Evolutionary conservation across 306 rosid species (phyloP).

Genomic region (Castanea crenata): DNA sequence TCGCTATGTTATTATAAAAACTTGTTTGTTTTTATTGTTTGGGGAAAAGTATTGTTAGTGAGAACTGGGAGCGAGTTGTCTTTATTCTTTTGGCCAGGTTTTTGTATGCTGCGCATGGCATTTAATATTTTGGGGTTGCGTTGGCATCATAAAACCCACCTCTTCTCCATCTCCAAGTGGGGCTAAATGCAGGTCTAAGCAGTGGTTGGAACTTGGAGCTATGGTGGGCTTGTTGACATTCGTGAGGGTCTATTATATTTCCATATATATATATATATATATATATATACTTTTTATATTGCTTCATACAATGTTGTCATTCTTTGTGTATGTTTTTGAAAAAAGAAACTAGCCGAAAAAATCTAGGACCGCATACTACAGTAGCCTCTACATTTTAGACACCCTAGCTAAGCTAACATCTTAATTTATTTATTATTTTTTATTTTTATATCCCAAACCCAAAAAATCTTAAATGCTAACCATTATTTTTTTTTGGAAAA

Average conservation of each 20-base stretch:
- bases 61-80: slow-evolving; percentile 4
- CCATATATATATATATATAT: too few species aligned
- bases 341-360: too few species aligned
- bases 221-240: slow-evolving; percentile 33
- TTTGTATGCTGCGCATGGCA: slow-evolving; percentile 1
- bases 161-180: slow-evolving; percentile 37
- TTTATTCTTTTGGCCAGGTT: neutral
- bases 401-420: neutral
- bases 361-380: too few species aligned
- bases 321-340: neutral
- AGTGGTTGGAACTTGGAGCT: slow-evolving; percentile 73
- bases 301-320: neutral
- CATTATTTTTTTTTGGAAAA: too few species aligned
- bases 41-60: neutral
- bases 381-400: neutral
- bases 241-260: slow-evolving; percentile 14
- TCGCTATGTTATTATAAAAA: neutral
- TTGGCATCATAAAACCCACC: slow-evolving; percentile 22
- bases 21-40: neutral
- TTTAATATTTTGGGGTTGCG: slow-evolving; percentile 22
- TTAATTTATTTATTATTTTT: too few species aligned
- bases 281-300: neutral
- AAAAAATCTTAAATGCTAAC: too few species aligned
- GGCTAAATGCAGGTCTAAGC: slow-evolving; percentile 26
- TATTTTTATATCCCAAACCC: too few species aligned